Evolutionary conservation across 805 yeast species (phyloP), one percentile per base, ranked within the genome.

Genomic region (Torulaspora maleeae): DNA sequence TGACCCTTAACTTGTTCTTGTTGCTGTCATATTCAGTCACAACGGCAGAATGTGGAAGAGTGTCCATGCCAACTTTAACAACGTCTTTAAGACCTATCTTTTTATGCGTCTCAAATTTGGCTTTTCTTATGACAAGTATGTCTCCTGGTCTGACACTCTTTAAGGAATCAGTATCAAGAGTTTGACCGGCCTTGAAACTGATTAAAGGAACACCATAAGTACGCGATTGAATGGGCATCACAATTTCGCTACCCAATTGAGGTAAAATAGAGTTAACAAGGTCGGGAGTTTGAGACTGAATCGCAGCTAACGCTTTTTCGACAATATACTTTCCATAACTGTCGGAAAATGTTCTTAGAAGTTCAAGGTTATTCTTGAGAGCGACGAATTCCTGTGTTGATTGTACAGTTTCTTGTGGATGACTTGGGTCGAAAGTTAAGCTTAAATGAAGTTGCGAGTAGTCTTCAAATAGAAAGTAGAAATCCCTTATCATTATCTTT

Each of bases 111-210:
- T 77, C 79, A 66, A 91, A 90, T 49, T 76, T 76, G 5, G 88
- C 96, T 45, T 80, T 80, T 56, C 82, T 77, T 50, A 88, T 76
- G 41, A 88, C 85, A 34, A 88, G 66, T 8, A 91, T 73, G 63
- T 93, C 98, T 48, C 99, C 99, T 0, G 95, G 82, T 38, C 77
- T 73, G 44, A 89, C 76, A 33, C 80, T 84, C 44, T 79, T 88
- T 25, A 67, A 56, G 53, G 76, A 80, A 12, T 73, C 66, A 25
- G 33, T 5, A 5, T 79, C 75, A 5, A 72, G 70, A 36, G 79
- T 74, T 56, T 73, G 74, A 48, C 71, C 74, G 13, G 64, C 55
- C 82, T 89, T 49, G 84, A 73, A 17, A 77, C 73, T n/a, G 76
- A 63, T 45, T 12, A 66, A 37, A 11, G 61, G 48, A 2, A 55